phyloP scores from a whole-genome alignment of 495 filamentous ascomycete genomes.

The Friedmanniomyces simplex region DNA sequence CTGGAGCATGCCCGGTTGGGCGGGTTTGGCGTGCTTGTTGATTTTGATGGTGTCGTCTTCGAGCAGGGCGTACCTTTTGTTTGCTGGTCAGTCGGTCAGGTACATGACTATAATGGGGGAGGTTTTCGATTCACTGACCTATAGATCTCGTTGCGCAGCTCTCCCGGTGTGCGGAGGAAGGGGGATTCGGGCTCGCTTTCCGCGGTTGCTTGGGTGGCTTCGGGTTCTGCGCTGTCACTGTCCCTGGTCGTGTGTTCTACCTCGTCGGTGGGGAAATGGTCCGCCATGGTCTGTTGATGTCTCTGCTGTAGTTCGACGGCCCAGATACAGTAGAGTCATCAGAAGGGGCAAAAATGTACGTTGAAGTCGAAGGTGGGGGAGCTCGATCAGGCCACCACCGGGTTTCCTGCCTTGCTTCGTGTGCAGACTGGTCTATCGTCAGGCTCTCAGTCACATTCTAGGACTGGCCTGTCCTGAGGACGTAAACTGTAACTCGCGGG shows the following conservation, averaged over 20 bases:
- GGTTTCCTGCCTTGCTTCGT: not conserved
- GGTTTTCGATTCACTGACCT: not conserved
- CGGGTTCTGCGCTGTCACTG: too few relatives aligned
- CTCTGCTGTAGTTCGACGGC: not conserved
- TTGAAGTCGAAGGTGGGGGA: not conserved
- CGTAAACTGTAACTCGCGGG: too few relatives aligned
- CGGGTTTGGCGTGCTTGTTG: not conserved
- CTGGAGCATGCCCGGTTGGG: conserved; percentile 1
- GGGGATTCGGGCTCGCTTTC: not conserved
- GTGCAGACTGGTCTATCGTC: too few relatives aligned
- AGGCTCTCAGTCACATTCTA: not conserved
- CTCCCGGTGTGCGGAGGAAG: not conserved
- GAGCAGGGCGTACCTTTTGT: not conserved
- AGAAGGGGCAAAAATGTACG: not conserved
- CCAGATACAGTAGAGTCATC: not conserved
- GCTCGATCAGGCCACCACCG: not conserved
- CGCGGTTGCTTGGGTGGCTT: too few relatives aligned
- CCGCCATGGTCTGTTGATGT: not conserved
- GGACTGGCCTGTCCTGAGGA: too few relatives aligned
- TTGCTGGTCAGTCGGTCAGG: too few relatives aligned
- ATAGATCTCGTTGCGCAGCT: not conserved
- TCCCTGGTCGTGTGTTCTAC: not conserved
- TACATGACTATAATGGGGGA: too few relatives aligned
- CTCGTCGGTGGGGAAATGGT: not conserved
- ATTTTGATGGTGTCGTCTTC: conserved; percentile 2